Evolutionary conservation across 371 early-diverging fungal genomes (phyloP).

Genomic region (Saksenaea vasiformis): DNA sequence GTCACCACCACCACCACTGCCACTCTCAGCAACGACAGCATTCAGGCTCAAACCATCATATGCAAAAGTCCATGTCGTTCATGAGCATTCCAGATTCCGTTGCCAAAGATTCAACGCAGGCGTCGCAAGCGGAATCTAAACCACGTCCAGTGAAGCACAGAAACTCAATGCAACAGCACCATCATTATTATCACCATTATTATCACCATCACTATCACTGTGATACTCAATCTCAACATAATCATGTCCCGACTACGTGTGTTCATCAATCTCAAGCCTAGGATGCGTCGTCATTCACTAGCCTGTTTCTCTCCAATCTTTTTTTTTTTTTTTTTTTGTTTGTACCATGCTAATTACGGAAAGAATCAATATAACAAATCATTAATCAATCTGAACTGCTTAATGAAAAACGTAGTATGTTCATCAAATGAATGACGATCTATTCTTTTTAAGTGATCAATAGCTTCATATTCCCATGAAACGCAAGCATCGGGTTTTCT

Average conservation of each 20-base stretch:
- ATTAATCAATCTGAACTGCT: neutral
- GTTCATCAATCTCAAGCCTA: neutral
- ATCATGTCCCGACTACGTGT: neutral
- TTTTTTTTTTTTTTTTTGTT: neutral
- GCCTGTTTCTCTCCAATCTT: neutral
- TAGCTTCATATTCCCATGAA: conserved; percentile 84
- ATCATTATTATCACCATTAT: neutral
- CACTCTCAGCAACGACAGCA: neutral
- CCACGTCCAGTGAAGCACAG: neutral
- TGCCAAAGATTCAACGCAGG: neutral
- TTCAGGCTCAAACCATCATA: neutral
- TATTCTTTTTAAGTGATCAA: conserved; percentile 35
- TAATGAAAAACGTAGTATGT: no score
- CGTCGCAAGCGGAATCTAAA: neutral
- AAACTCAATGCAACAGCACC: neutral
- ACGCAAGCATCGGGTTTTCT: conserved; percentile 83
- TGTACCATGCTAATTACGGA: neutral
- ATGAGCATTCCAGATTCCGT: neutral
- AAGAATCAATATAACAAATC: neutral
- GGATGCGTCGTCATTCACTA: neutral
- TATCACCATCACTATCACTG: conserved; percentile 1
- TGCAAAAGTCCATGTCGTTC: neutral
- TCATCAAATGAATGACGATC: neutral
- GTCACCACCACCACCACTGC: neutral
- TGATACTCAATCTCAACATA: neutral